phyloP scores from a whole-genome alignment of 202 grass and related monocot species.

The Zizania palustris region DNA sequence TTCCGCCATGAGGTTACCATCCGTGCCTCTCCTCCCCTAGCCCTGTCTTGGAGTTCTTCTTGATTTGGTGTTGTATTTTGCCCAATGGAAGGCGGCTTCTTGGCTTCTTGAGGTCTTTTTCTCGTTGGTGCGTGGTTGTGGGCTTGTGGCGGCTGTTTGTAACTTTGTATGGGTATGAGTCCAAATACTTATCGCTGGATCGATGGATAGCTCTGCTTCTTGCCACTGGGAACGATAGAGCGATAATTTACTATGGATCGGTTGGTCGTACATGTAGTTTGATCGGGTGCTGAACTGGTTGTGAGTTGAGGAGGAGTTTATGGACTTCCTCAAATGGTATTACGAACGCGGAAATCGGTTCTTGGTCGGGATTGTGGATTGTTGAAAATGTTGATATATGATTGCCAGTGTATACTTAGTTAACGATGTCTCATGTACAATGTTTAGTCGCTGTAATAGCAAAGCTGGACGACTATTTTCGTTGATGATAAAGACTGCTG shows the following conservation, averaged over 20 bases:
- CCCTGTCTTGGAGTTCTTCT: background rate
- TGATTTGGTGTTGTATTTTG: background rate
- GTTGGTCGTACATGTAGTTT: background rate
- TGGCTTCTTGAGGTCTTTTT: background rate
- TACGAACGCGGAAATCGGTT: background rate
- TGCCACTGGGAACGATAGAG: background rate
- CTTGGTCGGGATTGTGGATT: background rate
- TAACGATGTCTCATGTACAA: background rate
- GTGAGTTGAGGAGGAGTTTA: background rate
- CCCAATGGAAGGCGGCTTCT: background rate
- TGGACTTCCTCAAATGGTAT: background rate
- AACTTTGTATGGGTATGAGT: background rate
- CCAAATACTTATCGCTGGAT: background rate
- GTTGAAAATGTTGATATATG: background rate
- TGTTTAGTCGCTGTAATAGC: background rate
- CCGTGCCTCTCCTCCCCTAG: background rate
- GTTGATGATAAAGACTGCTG: background rate
- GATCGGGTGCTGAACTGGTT: background rate
- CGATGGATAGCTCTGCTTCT: background rate
- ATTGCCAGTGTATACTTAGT: background rate
- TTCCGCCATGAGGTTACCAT: constrained; percentile 39
- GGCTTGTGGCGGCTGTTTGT: background rate
- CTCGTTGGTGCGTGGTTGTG: background rate
- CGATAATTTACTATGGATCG: background rate
- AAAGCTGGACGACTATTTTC: background rate